Conservation (phyloP, 2,329 filamentous ascomycete genomes). For the Exophiala dermatitidis region DNA sequence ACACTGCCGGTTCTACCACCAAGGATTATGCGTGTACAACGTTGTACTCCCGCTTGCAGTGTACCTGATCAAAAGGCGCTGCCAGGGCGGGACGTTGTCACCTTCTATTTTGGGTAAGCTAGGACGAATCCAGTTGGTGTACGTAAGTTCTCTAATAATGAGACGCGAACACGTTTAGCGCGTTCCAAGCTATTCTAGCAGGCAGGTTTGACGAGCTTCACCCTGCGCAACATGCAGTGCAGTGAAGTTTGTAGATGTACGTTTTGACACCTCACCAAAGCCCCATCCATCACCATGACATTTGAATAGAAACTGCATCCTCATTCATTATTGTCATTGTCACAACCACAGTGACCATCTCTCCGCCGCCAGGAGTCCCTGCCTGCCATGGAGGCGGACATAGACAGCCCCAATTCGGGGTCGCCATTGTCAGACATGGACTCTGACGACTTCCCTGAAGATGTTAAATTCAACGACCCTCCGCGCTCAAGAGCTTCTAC, state of each 20-base stretch:
- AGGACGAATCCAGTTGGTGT: too few relatives aligned
- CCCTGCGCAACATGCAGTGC: neutral
- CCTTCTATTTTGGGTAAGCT: slow-evolving; percentile 3
- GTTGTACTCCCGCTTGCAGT: neutral
- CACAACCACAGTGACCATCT: neutral
- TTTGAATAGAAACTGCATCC: neutral
- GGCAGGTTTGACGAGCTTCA: slow-evolving; percentile 1
- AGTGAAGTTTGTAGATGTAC: neutral
- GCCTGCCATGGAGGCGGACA: slow-evolving; percentile 30
- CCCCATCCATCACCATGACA: neutral
- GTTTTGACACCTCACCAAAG: neutral
- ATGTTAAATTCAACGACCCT: slow-evolving; percentile 47
- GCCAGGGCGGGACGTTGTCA: neutral
- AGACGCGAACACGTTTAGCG: neutral
- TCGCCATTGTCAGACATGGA: slow-evolving; percentile 60
- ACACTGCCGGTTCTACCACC: too few relatives aligned
- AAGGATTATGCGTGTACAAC: too few relatives aligned
- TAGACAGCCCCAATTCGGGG: slow-evolving; percentile 42
- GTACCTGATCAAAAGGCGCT: slow-evolving; percentile 3
- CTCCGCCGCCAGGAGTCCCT: too few relatives aligned
- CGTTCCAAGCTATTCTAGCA: neutral
- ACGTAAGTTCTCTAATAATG: neutral
- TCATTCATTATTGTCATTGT: neutral
- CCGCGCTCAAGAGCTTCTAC: slow-evolving; percentile 37
- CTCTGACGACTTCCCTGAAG: slow-evolving; percentile 57